Evolutionary conservation across 202 grass and related monocot species (phyloP).

Genomic region (Bolboschoenoplectus hybrid): DNA sequence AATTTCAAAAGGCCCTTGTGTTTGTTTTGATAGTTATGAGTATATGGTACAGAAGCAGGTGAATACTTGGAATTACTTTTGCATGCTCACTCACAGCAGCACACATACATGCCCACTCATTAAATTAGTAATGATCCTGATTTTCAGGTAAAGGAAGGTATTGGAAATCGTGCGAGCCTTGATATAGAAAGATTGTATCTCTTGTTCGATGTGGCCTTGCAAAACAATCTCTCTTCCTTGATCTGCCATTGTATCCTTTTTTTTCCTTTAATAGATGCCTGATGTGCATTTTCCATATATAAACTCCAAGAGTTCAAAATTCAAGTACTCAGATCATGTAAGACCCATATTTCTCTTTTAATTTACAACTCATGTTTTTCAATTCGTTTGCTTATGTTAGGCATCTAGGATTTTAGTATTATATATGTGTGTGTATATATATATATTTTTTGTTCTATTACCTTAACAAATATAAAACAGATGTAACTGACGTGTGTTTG

Average conservation of each 20-base stretch:
- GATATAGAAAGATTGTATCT: slow-evolving; percentile 79
- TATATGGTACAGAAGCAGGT: background rate
- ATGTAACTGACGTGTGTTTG: slow-evolving; percentile 96
- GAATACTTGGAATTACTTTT: background rate
- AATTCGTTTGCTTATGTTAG: background rate
- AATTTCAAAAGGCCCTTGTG: background rate
- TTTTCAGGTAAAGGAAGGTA: slow-evolving; percentile 70
- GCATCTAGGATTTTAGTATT: slow-evolving; percentile 29
- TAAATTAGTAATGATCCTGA: background rate
- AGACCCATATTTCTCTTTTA: background rate
- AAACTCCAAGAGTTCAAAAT: background rate
- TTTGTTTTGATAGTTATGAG: background rate
- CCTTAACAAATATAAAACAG: slow-evolving; percentile 72
- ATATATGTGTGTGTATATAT: background rate
- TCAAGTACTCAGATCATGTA: background rate
- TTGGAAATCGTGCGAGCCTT: slow-evolving; percentile 53
- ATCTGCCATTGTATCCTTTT: slow-evolving; percentile 96
- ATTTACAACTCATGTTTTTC: background rate
- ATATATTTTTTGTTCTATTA: slow-evolving; percentile 34
- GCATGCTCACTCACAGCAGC: background rate
- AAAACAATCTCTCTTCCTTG: slow-evolving; percentile 86
- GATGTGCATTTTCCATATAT: slow-evolving; percentile 26
- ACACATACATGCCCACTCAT: background rate
- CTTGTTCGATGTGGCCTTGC: slow-evolving; percentile 86
- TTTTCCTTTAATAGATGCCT: background rate